Conservation (phyloP, 2,329 filamentous ascomycete species). For the Aspergillus sp. region DNA sequence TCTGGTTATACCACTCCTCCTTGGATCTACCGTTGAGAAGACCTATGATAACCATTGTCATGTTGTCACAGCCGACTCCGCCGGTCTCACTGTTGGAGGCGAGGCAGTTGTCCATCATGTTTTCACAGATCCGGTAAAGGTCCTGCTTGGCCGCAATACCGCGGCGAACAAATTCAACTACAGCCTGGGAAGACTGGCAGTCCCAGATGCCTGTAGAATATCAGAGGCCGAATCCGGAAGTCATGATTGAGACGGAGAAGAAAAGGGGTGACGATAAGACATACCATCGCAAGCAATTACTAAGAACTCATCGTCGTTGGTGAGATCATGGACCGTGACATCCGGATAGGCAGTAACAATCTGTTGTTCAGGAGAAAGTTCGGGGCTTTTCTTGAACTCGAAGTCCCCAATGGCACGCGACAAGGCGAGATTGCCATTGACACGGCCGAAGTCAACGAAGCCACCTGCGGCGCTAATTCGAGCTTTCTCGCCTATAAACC, state of each 20-base stretch:
- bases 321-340: conserved; percentile 85
- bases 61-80: conserved; percentile 98
- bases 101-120: conserved; percentile 99
- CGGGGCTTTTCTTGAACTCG: conserved; percentile 99
- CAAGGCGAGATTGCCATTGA: conserved; percentile 95
- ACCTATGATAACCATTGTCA: conserved; percentile 94
- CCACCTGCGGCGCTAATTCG: conserved; percentile 93
- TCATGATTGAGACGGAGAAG: not conserved
- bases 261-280: conserved; percentile 30
- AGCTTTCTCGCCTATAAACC: conserved; percentile 79
- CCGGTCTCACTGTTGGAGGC: conserved; percentile 97
- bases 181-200: conserved; percentile 96
- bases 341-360: conserved; percentile 98
- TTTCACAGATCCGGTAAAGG: conserved; percentile 92
- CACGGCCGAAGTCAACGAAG: conserved; percentile 96
- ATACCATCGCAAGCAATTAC: conserved; percentile 90
- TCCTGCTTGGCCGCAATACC: conserved; percentile 97
- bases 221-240: not conserved
- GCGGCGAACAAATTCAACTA: conserved; percentile 93
- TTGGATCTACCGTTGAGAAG: conserved; percentile 88
- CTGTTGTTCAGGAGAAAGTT: conserved; percentile 95
- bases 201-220: conserved; percentile 85
- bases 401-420: conserved; percentile 98
- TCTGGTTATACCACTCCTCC: conserved; percentile 97
- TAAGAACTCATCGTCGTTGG: conserved; percentile 91